Conservation (phyloP, 805 yeast genomes). For the Kazachstania viticola region DNA sequence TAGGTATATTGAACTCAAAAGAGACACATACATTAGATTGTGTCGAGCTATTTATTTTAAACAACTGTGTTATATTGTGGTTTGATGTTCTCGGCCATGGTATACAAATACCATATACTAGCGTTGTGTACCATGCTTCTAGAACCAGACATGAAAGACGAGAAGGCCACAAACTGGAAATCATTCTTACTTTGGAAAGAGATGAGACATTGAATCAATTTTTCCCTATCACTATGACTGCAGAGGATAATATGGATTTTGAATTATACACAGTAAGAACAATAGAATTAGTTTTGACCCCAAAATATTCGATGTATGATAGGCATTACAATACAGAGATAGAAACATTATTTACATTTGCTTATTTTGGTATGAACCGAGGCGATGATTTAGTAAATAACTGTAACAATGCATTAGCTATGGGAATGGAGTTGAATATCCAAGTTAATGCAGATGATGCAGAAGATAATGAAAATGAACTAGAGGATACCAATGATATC, state of each 20-base stretch:
- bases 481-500: neutral
- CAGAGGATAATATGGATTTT: neutral
- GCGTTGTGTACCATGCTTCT: constrained; percentile 24
- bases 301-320: constrained; percentile 28
- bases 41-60: constrained; percentile 30
- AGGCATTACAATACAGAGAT: constrained; percentile 26
- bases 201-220: constrained; percentile 16
- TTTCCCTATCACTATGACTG: constrained; percentile 9
- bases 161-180: constrained; percentile 19
- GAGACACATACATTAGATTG: constrained; percentile 5
- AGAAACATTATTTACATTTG: constrained; percentile 28
- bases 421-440: constrained; percentile 23
- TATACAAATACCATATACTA: constrained; percentile 27
- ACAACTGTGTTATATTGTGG: constrained; percentile 31
- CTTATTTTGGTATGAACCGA: constrained; percentile 30
- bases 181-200: constrained; percentile 19
- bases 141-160: constrained; percentile 5
- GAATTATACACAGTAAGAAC: constrained; percentile 9
- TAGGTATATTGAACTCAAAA: constrained; percentile 9
- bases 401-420: constrained; percentile 28
- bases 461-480: constrained; percentile 1
- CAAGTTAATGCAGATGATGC: constrained; percentile 7
- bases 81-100: constrained; percentile 27
- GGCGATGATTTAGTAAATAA: constrained; percentile 30
- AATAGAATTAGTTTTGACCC: constrained; percentile 27